A percentile compares a stretch with the other conserved stretches of the same genome.
phyloP scores from a whole-genome alignment of 1,284 basidiomycete genomes.

The Dichomitus squalens region DNA sequence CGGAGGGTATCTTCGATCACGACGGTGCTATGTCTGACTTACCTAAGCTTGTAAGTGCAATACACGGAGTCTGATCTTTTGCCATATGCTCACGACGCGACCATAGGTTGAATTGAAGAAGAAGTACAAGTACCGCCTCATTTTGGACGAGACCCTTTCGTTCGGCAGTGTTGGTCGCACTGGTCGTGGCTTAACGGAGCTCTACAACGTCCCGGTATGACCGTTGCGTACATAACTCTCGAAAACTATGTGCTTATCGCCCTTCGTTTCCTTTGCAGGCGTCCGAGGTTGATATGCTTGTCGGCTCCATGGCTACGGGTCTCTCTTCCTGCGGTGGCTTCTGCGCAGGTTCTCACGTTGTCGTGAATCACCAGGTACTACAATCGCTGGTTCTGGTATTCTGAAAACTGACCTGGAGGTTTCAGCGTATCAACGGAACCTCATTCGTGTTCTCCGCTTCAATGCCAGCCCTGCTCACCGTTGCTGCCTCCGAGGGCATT shows the following conservation, averaged over 20 bases:
- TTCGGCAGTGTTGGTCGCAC: slow-evolving; percentile 93
- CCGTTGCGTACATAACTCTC: neutral
- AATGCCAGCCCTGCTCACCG: slow-evolving; percentile 88
- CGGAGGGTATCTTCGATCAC: slow-evolving; percentile 96
- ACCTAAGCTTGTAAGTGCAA: slow-evolving; percentile 78
- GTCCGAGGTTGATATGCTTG: slow-evolving; percentile 76
- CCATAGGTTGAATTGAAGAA: slow-evolving; percentile 87
- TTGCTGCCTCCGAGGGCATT: slow-evolving; percentile 86
- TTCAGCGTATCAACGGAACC: slow-evolving; percentile 93
- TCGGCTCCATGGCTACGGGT: slow-evolving; percentile 87
- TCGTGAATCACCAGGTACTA: slow-evolving; percentile 85
- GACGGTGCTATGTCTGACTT: slow-evolving; percentile 93
- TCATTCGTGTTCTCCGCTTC: slow-evolving; percentile 97
- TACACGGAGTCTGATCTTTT: neutral
- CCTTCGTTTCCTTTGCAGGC: slow-evolving; percentile 43
- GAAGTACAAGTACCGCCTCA: slow-evolving; percentile 95
- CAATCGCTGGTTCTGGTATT: neutral
- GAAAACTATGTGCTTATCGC: too few relatives aligned
- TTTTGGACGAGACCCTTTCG: slow-evolving; percentile 93
- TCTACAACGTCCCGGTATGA: slow-evolving; percentile 87
- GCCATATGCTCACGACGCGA: neutral
- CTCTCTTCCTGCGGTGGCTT: slow-evolving; percentile 91
- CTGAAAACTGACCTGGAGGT: neutral
- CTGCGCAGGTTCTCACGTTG: slow-evolving; percentile 86
- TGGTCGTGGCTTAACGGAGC: slow-evolving; percentile 92